Conservation (phyloP, 768 basidiomycete genomes). For the Mycena floridula region DNA sequence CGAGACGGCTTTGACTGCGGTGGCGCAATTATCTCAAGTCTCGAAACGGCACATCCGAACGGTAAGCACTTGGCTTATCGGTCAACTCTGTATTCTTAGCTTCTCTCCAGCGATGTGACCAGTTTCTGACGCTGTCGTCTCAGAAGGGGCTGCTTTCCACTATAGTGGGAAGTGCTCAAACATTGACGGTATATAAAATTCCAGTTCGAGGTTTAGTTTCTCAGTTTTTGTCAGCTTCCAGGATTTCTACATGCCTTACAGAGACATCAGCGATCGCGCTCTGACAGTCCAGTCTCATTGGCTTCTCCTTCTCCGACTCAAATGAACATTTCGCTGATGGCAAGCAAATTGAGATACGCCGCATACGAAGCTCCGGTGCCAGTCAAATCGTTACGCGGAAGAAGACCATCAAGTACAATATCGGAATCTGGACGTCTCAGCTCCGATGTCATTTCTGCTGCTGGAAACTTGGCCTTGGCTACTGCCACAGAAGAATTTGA, state of each 20-base stretch:
- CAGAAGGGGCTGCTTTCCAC: conserved; percentile 36
- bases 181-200: too few species aligned
- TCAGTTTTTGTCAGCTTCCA: conserved; percentile 47
- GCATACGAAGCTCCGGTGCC: conserved; percentile 63
- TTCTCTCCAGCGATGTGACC: conserved; percentile 54
- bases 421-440: conserved; percentile 1
- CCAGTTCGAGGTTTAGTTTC: background rate
- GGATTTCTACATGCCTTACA: conserved; percentile 57
- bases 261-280: conserved; percentile 11
- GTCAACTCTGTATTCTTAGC: conserved; percentile 6
- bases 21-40: conserved; percentile 35
- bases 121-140: conserved; percentile 48
- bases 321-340: conserved; percentile 20
- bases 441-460: conserved; percentile 9
- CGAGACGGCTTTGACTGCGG: conserved; percentile 31
- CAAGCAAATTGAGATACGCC: conserved; percentile 56
- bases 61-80: conserved; percentile 28
- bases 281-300: conserved; percentile 5
- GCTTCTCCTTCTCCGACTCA: conserved; percentile 12
- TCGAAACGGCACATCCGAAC: conserved; percentile 51
- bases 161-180: too few species aligned
- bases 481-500: conserved; percentile 26
- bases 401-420: conserved; percentile 24
- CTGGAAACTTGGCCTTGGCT: conserved; percentile 41
- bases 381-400: conserved; percentile 35